Conservation (phyloP, 192 early-diverging fungal species). For the Spizellomyces sp. region DNA sequence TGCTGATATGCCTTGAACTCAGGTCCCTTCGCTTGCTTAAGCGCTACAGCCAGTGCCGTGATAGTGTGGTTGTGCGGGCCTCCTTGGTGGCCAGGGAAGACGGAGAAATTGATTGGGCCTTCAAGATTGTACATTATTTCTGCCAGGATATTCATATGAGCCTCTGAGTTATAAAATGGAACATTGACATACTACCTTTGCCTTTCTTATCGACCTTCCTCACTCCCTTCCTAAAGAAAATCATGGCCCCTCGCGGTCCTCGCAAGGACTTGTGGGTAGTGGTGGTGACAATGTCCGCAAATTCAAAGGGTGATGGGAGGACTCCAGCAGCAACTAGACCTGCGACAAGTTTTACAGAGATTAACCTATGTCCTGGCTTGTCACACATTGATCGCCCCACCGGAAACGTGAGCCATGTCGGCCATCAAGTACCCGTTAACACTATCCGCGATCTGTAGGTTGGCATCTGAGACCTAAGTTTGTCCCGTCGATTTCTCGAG, state of each 20-base stretch:
- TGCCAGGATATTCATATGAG: conserved; percentile 6
- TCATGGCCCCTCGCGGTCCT: conserved; percentile 98
- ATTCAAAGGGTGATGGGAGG: conserved; percentile 85
- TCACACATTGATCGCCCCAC: conserved; percentile 27
- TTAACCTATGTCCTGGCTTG: background rate
- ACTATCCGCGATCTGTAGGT: conserved; percentile 66
- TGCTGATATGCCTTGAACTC: conserved; percentile 90
- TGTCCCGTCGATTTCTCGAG: too few species aligned
- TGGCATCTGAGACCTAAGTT: conserved; percentile 29
- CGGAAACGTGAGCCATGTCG: conserved; percentile 97
- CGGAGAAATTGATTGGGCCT: conserved; percentile 90
- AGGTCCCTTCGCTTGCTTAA: conserved; percentile 78
- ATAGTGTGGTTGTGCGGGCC: conserved; percentile 99
- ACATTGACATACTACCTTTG: conserved; percentile 47
- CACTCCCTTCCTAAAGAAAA: conserved; percentile 97
- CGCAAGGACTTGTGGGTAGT: conserved; percentile 99
- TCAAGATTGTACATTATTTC: conserved; percentile 90
- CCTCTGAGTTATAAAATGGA: background rate
- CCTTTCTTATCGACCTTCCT: conserved; percentile 89
- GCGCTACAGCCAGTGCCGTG: conserved; percentile 89
- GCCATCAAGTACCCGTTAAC: conserved; percentile 91
- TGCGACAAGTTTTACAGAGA: conserved; percentile 19
- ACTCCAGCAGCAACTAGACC: conserved; percentile 87
- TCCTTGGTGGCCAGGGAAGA: conserved; percentile 99
- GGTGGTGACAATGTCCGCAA: conserved; percentile 97